Evolutionary conservation across 2,329 filamentous ascomycete species (phyloP), one percentile per base, ranked within the genome.

Genomic region (Aspergillus neoniger): DNA sequence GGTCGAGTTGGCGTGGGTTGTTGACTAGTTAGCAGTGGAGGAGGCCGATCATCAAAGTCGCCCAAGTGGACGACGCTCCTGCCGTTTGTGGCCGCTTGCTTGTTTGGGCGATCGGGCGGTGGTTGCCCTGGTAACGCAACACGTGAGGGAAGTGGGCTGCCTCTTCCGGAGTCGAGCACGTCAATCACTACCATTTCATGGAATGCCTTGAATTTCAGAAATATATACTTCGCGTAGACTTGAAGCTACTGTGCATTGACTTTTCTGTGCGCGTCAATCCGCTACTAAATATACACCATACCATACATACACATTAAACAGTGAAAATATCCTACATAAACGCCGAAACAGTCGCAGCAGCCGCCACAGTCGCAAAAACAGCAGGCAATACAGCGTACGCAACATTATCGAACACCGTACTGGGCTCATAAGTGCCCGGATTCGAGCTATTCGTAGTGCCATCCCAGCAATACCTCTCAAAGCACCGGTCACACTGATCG

Each of bases 391-490:
- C 39, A 19, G 17, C 43, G 14, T 19, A 14, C 15, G n/a, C 28
- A 7, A 2, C 6, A 30, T 19, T 55, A 3, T 28, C 36, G 12
- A 47, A 55, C 7, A 47, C 39, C 7, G 39, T 44, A 8, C 10
- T 32, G 5, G 83, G 83, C 44, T 79, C 74, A 62, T 83, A 85
- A 2, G 64, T 64, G 3, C 69, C 67, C 1, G 73, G 69, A 14
- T 65, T 66, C 0, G 76, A 77, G 50, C 69, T 74, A 39, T 83
- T 76, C 4, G 78, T 58, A 1, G 85, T 90, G 23, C 94, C 94
- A 74, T 96, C 86, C 93, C 93, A 97, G 83, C 93, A 97, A 79
- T 96, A 96, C 23, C 80, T 76, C n/a, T 81, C 65, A 75, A 96
- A 96, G 79, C 93, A 97, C 58, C 82, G 67, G 43, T 76, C 79